These are phyloP conservation scores for Staphylotrichum tortipilum DNA, from an alignment of 495 filamentous ascomycete genomes.

Conservation along the genomic window DNA sequence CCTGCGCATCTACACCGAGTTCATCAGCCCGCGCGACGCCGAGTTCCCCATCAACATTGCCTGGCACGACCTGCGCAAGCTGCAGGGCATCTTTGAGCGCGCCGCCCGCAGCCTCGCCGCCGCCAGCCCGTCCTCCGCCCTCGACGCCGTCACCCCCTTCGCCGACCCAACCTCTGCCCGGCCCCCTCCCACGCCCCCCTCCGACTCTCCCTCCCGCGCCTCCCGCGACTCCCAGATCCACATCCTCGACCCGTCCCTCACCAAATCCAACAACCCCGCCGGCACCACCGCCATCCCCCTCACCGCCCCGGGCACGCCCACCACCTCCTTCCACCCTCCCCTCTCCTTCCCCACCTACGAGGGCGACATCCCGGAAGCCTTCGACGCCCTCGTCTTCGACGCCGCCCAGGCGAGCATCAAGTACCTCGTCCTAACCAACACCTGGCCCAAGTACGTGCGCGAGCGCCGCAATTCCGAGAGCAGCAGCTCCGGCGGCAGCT, in stretches of 20 bases:
- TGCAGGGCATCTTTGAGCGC: constrained; percentile 26
- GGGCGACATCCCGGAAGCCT: constrained; percentile 39
- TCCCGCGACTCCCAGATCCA: constrained; percentile 12
- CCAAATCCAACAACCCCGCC: background rate
- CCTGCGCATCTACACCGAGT: constrained; percentile 49
- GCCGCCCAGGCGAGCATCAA: constrained; percentile 53
- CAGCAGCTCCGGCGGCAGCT: background rate
- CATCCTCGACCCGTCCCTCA: constrained; percentile 8
- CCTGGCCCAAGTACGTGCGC: constrained; percentile 57
- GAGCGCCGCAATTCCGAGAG: constrained; percentile 22
- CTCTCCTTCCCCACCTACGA: constrained; percentile 8
- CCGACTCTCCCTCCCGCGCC: background rate
- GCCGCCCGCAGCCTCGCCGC: constrained; percentile 18
- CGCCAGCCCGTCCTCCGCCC: background rate
- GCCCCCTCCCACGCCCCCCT: too few species aligned
- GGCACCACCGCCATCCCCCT: constrained; percentile 3
- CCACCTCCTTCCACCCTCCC: background rate
- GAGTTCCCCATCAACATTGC: constrained; percentile 58
- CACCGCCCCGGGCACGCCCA: constrained; percentile 2
- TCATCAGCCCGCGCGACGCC: constrained; percentile 46
- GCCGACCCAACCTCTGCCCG: constrained; percentile 7
- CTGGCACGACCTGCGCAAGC: constrained; percentile 21
- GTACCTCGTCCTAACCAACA: constrained; percentile 61
- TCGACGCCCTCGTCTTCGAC: constrained; percentile 49
- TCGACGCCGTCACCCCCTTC: constrained; percentile 17